Percentiles rank a stretch among this genome's conserved stretches.
Evolutionary conservation across 148 eudicot genomes (phyloP).

Genomic region (Hydrangea macrophylla): DNA sequence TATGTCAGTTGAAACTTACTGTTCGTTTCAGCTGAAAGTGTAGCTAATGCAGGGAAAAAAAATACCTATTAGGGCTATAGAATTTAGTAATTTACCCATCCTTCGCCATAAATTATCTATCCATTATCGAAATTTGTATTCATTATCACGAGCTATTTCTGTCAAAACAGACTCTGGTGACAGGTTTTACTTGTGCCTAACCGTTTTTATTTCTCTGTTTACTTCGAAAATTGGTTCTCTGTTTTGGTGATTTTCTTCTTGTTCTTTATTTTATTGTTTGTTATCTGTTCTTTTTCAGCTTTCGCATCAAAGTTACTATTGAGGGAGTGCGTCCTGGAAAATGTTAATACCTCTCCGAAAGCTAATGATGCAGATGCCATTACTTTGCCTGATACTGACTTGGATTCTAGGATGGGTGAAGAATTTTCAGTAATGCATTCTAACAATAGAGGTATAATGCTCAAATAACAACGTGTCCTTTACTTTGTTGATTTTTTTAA

Average conservation of each 20-base stretch:
- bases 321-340: conserved; percentile 35
- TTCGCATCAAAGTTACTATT: conserved; percentile 50
- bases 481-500: neutral
- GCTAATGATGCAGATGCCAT: conserved; percentile 26
- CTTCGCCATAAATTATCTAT: no score
- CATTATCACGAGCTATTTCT: no score
- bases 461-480: neutral
- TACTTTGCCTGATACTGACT: conserved; percentile 31
- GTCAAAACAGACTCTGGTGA: neutral
- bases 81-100: no score
- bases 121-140: no score
- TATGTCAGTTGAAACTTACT: no score
- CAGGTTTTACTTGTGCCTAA: neutral
- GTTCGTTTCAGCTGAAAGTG: neutral
- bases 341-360: conserved; percentile 36
- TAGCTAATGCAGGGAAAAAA: no score
- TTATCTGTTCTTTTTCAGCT: conserved; percentile 36
- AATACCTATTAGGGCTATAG: no score
- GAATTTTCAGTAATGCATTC: conserved; percentile 25
- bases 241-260: neutral
- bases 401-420: conserved; percentile 15
- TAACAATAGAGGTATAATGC: conserved; percentile 34
- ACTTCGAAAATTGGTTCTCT: neutral
- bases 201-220: neutral
- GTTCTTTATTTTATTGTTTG: neutral